Evolutionary conservation across 306 rosid genomes (phyloP), one percentile per base, ranked within the genome.

Genomic region (Ochetophila trinervis): DNA sequence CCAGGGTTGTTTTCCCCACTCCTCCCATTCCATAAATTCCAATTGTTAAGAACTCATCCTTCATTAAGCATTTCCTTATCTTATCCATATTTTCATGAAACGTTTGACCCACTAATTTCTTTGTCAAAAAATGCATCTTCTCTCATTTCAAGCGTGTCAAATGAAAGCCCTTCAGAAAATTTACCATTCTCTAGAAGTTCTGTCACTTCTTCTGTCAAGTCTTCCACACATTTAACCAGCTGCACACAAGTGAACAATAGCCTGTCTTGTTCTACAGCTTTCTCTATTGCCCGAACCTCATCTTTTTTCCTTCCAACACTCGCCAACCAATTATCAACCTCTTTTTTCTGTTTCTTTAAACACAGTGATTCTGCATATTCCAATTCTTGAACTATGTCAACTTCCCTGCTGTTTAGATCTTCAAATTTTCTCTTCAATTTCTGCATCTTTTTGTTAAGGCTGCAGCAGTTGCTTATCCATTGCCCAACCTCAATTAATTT

Each of bases 1-100:
- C 74, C 3, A 82, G 20, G 3, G 57, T 54, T 34, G 84, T 78
- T 68, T 82, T 82, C 1, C 87, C 84, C 7, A 68, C 72, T 10
- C 87, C 79, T 1, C 73, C 84, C 70, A 69, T 78, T 22, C 84
- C 84, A 40, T 66, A 16, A 4, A 79, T 1, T 0, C 79, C 81
- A 61, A 78, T 55, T 56, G 0, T 49, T 10, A n/a, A 50, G 35
- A 65, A 72, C 24, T n/a, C 4, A 0, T 60, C 66, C 37, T 65
- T 57, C 49, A 1, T 22, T 11, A 68, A 4, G n/a, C 53, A 53
- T 0, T 8, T 4, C 58, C 60, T 40, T 15, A 80, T 75, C 67
- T 9, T 68, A 19, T 42, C 6, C 16, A 54, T 5, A 35, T 78
- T 63, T 24, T 23, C 49, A 35, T 71, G 49, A 60, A 68, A 64